Evolutionary conservation across 768 basidiomycete species (phyloP), one percentile per base, ranked within the genome.

Genomic region (Psilocybe subaeruginosa): DNA sequence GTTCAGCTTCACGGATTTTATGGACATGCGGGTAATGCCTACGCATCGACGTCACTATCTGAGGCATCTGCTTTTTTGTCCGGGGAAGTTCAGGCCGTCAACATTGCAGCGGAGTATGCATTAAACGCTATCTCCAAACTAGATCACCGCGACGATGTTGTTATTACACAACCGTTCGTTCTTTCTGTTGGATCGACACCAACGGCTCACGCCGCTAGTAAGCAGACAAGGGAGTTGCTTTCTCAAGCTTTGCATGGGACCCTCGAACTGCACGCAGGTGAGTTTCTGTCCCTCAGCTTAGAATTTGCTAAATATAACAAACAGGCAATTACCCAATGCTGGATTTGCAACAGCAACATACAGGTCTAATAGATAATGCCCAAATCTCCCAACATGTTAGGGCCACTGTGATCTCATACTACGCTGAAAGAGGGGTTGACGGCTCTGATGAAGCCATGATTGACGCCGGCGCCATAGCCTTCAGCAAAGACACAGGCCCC

Each of bases 131-230:
- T 88, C 31, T 70, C 76, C 8, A 68, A 69, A 39, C 75, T 77
- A 12, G 68, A 75, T 11, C 70, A 74, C 41, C 69, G 63, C 23
- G 23, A 23, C 23, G 23, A 23, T n/a, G 52, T 60, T 4, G 59
- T 70, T 43, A 73, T 79, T 56, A 75, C 77, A 5, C 73, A 77
- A 39, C 80, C 84, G 4, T 93, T 91, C 66, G 82, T 92, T 1
- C 75, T 95, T 37, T 90, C 90, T 2, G 88, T 95, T 1, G 93
- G 93, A 19, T 90, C 92, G n/a, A 95, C 93, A 2, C 93, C 93
- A 1, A 88, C 93, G 2, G 93, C 93, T 0, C 91, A 94, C 69
- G 89, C 89, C 8, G 91, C 89, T 11, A 85, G 82, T 31, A 75
- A 80, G 23, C 83, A 80, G 66, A 79, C 78, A 17, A 78, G 77